phyloP scores from a whole-genome alignment of 2,329 filamentous ascomycete genomes.

The Talaromyces pinophilus region DNA sequence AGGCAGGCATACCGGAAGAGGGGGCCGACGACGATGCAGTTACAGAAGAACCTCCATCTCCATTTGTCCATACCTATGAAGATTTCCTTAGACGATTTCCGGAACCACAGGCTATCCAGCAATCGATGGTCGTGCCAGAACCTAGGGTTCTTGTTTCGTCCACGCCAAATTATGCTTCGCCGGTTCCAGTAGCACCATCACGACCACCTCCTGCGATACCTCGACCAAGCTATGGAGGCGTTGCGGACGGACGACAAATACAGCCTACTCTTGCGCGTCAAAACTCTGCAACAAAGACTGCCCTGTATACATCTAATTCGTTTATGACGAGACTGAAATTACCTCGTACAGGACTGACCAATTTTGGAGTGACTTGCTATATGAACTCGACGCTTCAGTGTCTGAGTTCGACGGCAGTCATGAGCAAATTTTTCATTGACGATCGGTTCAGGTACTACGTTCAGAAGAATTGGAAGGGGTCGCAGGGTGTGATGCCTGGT shows the following conservation, averaged over 20 bases:
- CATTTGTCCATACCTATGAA: conserved; percentile 70
- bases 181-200: conserved; percentile 61
- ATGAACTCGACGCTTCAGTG: conserved; percentile 90
- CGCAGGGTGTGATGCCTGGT: conserved; percentile 62
- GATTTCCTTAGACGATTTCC: conserved; percentile 84
- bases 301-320: conserved; percentile 45
- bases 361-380: conserved; percentile 83
- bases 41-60: conserved; percentile 48
- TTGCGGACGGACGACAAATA: conserved; percentile 62
- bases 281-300: conserved; percentile 47
- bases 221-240: conserved; percentile 76
- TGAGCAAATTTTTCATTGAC: conserved; percentile 65
- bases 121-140: conserved; percentile 56
- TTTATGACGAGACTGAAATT: conserved; percentile 51
- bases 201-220: conserved; percentile 69
- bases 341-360: conserved; percentile 72
- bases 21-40: conserved; percentile 46
- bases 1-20: conserved; percentile 34
- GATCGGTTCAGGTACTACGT: conserved; percentile 63
- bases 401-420: conserved; percentile 67
- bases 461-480: conserved; percentile 66
- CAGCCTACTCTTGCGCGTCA: conserved; percentile 48
- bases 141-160: conserved; percentile 35
- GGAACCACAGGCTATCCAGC: conserved; percentile 62
- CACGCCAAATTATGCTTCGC: conserved; percentile 37